phyloP scores from a whole-genome alignment of 2,329 filamentous ascomycete species.

The Fusarium virguliforme region DNA sequence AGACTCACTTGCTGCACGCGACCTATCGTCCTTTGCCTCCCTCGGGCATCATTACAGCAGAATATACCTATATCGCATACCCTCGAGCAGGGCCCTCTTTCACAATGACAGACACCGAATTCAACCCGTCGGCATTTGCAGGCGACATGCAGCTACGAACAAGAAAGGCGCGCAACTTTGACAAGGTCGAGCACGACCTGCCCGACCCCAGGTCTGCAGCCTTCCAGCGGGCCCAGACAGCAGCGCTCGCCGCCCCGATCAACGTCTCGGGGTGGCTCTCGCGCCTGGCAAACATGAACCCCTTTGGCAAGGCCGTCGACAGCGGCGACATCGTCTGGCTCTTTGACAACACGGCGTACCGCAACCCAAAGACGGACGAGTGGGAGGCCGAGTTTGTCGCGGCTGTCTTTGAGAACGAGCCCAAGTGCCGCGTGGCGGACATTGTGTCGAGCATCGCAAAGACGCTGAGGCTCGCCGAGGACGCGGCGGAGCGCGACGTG shows the following conservation, averaged over 20 bases:
- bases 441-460: constrained; percentile 80
- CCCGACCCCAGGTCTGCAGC: constrained; percentile 55
- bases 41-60: constrained; percentile 16
- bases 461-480: constrained; percentile 75
- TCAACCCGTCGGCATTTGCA: constrained; percentile 52
- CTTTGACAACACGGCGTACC: constrained; percentile 89
- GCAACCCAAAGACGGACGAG: constrained; percentile 61
- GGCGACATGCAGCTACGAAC: constrained; percentile 67
- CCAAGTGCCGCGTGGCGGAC: constrained; percentile 76
- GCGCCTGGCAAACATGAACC: constrained; percentile 69
- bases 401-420: constrained; percentile 83
- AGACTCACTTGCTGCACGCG: constrained; percentile 42
- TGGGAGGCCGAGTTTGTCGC: constrained; percentile 91
- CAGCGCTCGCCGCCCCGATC: constrained; percentile 53
- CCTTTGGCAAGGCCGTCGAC: constrained; percentile 73
- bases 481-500: constrained; percentile 71
- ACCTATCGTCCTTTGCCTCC: constrained; percentile 27
- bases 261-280: constrained; percentile 58
- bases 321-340: constrained; percentile 86
- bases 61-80: constrained; percentile 24
- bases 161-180: constrained; percentile 65
- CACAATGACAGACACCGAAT: constrained; percentile 49
- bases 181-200: constrained; percentile 66
- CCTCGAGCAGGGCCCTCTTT: constrained; percentile 16
- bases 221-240: constrained; percentile 53